Conservation (phyloP, 176 grass and related monocot genomes). For the Chloris gayana region DNA sequence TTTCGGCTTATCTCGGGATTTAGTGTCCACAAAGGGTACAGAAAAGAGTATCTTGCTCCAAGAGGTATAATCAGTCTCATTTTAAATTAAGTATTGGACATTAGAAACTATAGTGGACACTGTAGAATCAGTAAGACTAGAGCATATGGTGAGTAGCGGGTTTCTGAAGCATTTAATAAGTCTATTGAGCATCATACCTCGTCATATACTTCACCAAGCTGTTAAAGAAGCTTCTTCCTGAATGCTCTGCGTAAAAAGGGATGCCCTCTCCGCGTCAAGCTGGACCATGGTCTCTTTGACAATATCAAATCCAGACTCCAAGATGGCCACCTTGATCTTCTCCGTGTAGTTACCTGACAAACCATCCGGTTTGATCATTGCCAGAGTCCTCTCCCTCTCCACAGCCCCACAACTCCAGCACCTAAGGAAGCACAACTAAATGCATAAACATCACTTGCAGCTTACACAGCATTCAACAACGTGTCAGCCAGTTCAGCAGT, state of each 20-base stretch:
- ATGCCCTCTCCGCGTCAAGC: conserved; percentile 59
- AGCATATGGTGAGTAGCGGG: neutral
- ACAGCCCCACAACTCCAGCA: conserved; percentile 44
- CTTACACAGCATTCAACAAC: neutral
- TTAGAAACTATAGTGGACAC: neutral
- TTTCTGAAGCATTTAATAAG: neutral
- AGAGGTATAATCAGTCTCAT: neutral
- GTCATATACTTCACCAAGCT: conserved; percentile 83
- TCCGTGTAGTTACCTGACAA: conserved; percentile 59
- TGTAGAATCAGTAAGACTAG: neutral
- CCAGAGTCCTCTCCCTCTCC: conserved; percentile 66
- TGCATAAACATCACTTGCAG: conserved; percentile 5
- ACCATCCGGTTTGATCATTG: conserved; percentile 91
- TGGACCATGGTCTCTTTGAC: conserved; percentile 47
- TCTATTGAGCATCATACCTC: conserved; percentile 46
- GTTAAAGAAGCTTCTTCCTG: conserved; percentile 73
- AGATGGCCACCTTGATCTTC: conserved; percentile 64
- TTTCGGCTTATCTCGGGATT: neutral
- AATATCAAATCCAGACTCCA: conserved; percentile 72
- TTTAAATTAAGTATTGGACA: neutral
- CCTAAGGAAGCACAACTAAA: conserved; percentile 39
- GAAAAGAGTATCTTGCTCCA: neutral
- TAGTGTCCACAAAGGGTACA: neutral
- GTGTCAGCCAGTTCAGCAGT: neutral
- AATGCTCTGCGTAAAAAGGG: conserved; percentile 80